Conservation (phyloP, 345 rosid species). For the Durio zibethinus region DNA sequence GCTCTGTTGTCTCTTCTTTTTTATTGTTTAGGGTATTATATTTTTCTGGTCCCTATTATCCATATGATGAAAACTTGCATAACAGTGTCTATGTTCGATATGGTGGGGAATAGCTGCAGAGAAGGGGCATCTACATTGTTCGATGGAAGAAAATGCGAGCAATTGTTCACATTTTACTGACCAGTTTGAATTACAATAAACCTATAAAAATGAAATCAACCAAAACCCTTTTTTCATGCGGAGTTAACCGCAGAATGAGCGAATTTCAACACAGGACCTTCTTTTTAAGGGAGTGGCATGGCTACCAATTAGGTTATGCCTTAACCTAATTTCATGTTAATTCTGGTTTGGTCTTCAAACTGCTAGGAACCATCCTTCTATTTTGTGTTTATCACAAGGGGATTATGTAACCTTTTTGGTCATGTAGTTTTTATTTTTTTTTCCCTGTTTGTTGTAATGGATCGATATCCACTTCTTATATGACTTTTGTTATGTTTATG, state of each 20-base stretch:
- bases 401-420: not conserved
- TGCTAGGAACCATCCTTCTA: not conserved
- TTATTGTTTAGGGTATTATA: not conserved
- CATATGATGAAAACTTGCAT: not conserved
- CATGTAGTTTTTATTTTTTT: not conserved
- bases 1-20: not conserved
- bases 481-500: not conserved
- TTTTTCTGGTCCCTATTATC: not conserved
- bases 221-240: not conserved
- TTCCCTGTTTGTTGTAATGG: not conserved
- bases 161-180: not conserved
- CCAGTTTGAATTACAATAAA: not conserved
- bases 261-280: not conserved
- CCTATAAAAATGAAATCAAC: not conserved
- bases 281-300: not conserved
- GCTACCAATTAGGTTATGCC: not conserved
- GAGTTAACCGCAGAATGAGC: not conserved
- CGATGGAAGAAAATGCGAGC: not conserved
- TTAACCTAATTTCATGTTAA: not conserved
- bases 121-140: not conserved
- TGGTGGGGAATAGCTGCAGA: not conserved
- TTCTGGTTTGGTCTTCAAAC: not conserved
- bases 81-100: not conserved
- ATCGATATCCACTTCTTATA: not conserved
- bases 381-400: not conserved